A percentile compares a stretch with the other conserved stretches of the same genome.
phyloP scores from a whole-genome alignment of 164 flowering plant species.

The Berberis thunbergii region DNA sequence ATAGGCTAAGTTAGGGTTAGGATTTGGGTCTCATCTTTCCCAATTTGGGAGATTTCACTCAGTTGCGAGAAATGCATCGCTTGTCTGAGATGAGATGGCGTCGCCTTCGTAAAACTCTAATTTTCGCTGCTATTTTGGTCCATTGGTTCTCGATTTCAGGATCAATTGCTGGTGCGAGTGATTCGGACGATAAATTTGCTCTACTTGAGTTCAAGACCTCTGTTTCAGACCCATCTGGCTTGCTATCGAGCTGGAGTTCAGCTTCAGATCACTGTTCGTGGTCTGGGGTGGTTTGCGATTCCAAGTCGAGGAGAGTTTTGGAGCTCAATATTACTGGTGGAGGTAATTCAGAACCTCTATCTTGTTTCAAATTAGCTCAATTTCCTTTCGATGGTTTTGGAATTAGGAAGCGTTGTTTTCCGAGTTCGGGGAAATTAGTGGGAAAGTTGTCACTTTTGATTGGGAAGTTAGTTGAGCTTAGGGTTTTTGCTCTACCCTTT shows the following conservation, averaged over 20 bases:
- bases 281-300: slow-evolving; percentile 62
- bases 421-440: slow-evolving; percentile 17
- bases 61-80: too few relatives aligned
- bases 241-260: slow-evolving; percentile 45
- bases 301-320: slow-evolving; percentile 33
- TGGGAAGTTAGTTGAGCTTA: too few relatives aligned
- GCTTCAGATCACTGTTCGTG: slow-evolving; percentile 44
- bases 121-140: slow-evolving; percentile 6
- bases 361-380: slow-evolving; percentile 20
- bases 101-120: slow-evolving; percentile 18
- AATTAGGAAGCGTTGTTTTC: slow-evolving; percentile 19
- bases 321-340: slow-evolving; percentile 32
- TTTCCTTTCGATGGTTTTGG: slow-evolving; percentile 33
- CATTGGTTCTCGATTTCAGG: slow-evolving; percentile 6
- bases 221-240: slow-evolving; percentile 43
- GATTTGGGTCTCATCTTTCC: too few relatives aligned
- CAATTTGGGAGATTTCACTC: too few relatives aligned
- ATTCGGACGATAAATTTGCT: slow-evolving; percentile 32
- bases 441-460: slow-evolving; percentile 32
- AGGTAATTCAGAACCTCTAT: slow-evolving; percentile 20
- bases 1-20: too few relatives aligned
- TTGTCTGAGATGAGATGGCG: too few relatives aligned
- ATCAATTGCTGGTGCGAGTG: background rate
- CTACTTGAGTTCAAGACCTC: slow-evolving; percentile 47
- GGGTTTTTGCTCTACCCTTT: too few relatives aligned